Evolutionary conservation across 495 filamentous ascomycete genomes (phyloP).

Genomic region (Aspergillus sclerotiicarbonarius): DNA sequence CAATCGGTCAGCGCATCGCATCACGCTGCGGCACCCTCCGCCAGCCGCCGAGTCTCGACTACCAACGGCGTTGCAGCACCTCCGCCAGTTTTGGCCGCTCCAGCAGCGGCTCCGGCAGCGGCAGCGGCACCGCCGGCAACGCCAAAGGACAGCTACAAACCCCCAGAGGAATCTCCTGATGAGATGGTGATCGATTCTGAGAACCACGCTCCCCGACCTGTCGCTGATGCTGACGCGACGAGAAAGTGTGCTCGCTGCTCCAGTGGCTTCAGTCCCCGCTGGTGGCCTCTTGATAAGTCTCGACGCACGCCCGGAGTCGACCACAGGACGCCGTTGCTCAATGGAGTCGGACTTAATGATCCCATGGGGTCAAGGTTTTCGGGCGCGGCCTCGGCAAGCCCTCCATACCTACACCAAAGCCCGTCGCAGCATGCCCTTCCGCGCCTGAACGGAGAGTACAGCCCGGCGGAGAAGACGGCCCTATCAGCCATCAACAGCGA

Average conservation of each 20-base stretch:
- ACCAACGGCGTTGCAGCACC: conserved; percentile 26
- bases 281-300: conserved; percentile 38
- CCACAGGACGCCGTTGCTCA: conserved; percentile 31
- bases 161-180: conserved; percentile 28
- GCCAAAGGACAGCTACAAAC: conserved; percentile 33
- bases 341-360: conserved; percentile 29
- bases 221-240: conserved; percentile 17
- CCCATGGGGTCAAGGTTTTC: conserved; percentile 11
- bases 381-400: conserved; percentile 20
- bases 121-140: conserved; percentile 9
- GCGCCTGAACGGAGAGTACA: conserved; percentile 34
- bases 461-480: conserved; percentile 8
- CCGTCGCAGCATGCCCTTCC: conserved; percentile 24
- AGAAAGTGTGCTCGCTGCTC: conserved; percentile 42
- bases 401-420: conserved; percentile 28
- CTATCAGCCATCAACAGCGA: conserved; percentile 15
- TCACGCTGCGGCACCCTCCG: conserved; percentile 21
- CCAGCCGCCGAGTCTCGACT: conserved; percentile 40
- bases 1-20: conserved; percentile 42
- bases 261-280: conserved; percentile 40
- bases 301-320: conserved; percentile 19
- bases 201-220: conserved; percentile 19
- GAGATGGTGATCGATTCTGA: conserved; percentile 41
- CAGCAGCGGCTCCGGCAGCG: no score
- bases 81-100: neutral